Evolutionary conservation across 768 basidiomycete species (phyloP).

Genomic region (Russula sp.): DNA sequence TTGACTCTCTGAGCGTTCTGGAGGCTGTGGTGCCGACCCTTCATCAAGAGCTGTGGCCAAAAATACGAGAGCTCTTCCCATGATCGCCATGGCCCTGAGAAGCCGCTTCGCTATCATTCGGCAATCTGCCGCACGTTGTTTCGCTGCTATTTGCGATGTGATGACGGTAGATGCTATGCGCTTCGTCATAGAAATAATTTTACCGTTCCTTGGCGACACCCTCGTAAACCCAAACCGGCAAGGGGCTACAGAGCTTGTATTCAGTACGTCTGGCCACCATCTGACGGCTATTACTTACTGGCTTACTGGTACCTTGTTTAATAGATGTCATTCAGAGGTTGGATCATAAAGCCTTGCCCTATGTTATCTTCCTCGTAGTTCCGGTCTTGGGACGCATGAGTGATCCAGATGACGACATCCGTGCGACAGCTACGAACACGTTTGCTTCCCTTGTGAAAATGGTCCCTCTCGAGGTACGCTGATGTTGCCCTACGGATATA

Average conservation of each 20-base stretch:
- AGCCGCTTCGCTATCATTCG: slow-evolving; percentile 89
- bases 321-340: slow-evolving; percentile 88
- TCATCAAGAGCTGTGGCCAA: slow-evolving; percentile 64
- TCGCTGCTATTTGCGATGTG: slow-evolving; percentile 83
- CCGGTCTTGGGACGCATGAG: slow-evolving; percentile 98
- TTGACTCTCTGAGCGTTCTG: slow-evolving; percentile 89
- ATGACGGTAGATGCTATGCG: slow-evolving; percentile 86
- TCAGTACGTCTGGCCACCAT: slow-evolving; percentile 57
- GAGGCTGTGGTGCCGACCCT: slow-evolving; percentile 78
- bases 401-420: slow-evolving; percentile 86
- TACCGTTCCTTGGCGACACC: slow-evolving; percentile 82
- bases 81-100: slow-evolving; percentile 71
- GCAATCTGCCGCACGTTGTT: slow-evolving; percentile 80
- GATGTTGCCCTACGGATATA: not conserved
- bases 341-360: slow-evolving; percentile 92
- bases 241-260: slow-evolving; percentile 86
- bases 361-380: slow-evolving; percentile 94
- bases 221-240: slow-evolving; percentile 72
- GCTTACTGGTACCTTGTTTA: slow-evolving; percentile 29
- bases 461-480: slow-evolving; percentile 88
- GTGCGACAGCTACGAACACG: slow-evolving; percentile 92
- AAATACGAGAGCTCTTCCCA: slow-evolving; percentile 71
- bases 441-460: slow-evolving; percentile 98
- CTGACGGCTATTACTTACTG: slow-evolving; percentile 24
- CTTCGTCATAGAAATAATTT: slow-evolving; percentile 78